Evolutionary conservation across 2,329 filamentous ascomycete species (phyloP).

Genomic region (Pseudocercospora ulei): DNA sequence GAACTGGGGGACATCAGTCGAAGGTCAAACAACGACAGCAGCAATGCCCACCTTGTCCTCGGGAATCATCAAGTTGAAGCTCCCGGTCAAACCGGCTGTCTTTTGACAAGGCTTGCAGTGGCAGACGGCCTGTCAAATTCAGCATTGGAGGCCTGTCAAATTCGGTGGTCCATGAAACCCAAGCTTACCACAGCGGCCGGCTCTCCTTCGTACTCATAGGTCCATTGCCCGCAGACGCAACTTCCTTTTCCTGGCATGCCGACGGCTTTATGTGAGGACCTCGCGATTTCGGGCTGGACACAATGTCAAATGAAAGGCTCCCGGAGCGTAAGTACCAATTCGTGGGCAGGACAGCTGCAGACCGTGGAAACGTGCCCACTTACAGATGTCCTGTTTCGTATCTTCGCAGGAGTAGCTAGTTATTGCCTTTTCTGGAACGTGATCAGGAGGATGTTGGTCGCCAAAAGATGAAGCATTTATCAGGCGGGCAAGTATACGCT

Average conservation of each 20-base stretch:
- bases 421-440: no score
- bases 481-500: no score
- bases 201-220: constrained; percentile 32
- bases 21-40: not conserved
- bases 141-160: not conserved
- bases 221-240: constrained; percentile 33
- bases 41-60: constrained; percentile 20
- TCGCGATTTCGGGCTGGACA: no score
- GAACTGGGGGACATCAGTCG: constrained; percentile 22
- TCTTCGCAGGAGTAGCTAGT: not conserved
- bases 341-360: not conserved
- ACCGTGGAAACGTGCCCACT: not conserved
- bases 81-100: constrained; percentile 29
- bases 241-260: constrained; percentile 23
- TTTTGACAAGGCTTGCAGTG: constrained; percentile 32
- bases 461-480: no score
- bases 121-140: constrained; percentile 22
- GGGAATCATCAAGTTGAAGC: constrained; percentile 28
- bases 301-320: not conserved
- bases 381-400: constrained; percentile 3
- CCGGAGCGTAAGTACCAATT: not conserved
- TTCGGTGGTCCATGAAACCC: no score
- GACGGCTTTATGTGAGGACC: no score
- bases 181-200: constrained; percentile 26
- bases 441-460: no score